These are phyloP conservation scores for Telfairia occidentalis DNA, from an alignment of 331 rosid genomes.

Conservation along the genomic window DNA sequence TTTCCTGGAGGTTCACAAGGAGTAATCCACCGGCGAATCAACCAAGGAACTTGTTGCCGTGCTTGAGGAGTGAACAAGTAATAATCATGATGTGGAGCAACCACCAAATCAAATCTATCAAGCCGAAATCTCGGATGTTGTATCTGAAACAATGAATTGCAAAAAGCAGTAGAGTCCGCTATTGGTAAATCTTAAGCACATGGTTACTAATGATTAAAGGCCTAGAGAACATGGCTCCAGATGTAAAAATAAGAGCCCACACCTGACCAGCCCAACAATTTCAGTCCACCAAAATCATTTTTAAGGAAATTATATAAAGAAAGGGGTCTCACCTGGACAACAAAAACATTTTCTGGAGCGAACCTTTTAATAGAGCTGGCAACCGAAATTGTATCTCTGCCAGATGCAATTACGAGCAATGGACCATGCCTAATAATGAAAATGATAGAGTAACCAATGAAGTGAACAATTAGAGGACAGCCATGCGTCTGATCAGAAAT, in stretches of 20 bases:
- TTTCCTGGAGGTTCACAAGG: slow-evolving; percentile 74
- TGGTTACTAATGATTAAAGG: not conserved
- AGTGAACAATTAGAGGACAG: not conserved
- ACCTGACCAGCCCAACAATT: not conserved
- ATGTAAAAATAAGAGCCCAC: not conserved
- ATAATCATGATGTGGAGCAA: slow-evolving; percentile 83
- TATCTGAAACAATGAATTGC: slow-evolving; percentile 40
- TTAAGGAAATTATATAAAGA: slow-evolving; percentile 8
- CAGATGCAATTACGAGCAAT: slow-evolving; percentile 78
- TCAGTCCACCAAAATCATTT: not conserved
- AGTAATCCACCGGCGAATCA: slow-evolving; percentile 70
- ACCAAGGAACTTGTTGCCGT: slow-evolving; percentile 61
- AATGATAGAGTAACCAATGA: not conserved
- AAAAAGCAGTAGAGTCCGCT: not conserved
- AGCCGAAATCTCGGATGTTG: slow-evolving; percentile 76
- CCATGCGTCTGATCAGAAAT: not conserved
- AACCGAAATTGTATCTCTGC: slow-evolving; percentile 73
- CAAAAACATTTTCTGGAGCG: slow-evolving; percentile 83
- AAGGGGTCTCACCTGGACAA: slow-evolving; percentile 72
- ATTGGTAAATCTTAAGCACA: not conserved
- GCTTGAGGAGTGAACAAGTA: slow-evolving; percentile 65
- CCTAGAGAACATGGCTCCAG: not conserved
- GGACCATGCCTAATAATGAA: slow-evolving; percentile 61
- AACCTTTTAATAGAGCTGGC: slow-evolving; percentile 68
- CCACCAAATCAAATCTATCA: slow-evolving; percentile 77